A percentile compares a stretch with the other conserved stretches of the same genome.
These are phyloP conservation scores for Schizonepeta tenuifolia DNA, from an alignment of 257 asterid genomes.

Conservation along the genomic window DNA sequence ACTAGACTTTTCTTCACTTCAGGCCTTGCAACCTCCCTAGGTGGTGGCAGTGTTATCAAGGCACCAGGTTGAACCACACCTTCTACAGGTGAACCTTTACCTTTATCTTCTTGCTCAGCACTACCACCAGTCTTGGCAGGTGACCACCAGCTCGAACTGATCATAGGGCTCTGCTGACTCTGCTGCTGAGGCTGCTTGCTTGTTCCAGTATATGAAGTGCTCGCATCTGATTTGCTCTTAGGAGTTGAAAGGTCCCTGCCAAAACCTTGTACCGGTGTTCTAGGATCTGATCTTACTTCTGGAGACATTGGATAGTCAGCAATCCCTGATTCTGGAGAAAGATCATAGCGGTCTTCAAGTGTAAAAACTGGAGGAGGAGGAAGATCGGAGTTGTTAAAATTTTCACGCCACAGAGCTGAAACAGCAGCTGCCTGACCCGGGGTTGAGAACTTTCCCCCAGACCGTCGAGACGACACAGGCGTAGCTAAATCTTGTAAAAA, in stretches of 20 bases:
- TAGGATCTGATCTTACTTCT: conserved; percentile 70
- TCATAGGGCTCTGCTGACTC: conserved; percentile 63
- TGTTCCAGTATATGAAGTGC: conserved; percentile 63
- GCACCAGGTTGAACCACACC: conserved; percentile 94
- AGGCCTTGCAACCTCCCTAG: conserved; percentile 97
- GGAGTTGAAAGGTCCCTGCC: conserved; percentile 72
- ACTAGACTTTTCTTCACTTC: conserved; percentile 71
- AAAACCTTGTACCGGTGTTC: conserved; percentile 56
- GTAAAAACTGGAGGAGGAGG: conserved; percentile 96
- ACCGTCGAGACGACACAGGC: conserved; percentile 73
- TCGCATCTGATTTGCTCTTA: conserved; percentile 69
- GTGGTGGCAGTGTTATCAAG: conserved; percentile 81
- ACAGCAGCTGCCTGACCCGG: conserved; percentile 98
- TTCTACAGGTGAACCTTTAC: conserved; percentile 93
- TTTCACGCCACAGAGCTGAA: conserved; percentile 95
- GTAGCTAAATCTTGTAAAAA: conserved; percentile 90
- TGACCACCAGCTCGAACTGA: conserved; percentile 84
- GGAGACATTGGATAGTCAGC: conserved; percentile 74
- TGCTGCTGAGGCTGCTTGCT: conserved; percentile 61
- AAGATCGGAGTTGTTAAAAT: conserved; percentile 84
- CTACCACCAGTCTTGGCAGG: conserved; percentile 71
- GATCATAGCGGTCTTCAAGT: conserved; percentile 80
- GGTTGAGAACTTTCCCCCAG: conserved; percentile 70
- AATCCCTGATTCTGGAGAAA: conserved; percentile 80
- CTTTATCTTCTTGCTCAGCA: conserved; percentile 82